Evolutionary conservation across 805 yeast species (phyloP).

Genomic region (Kluyveromyces nonfermentans): DNA sequence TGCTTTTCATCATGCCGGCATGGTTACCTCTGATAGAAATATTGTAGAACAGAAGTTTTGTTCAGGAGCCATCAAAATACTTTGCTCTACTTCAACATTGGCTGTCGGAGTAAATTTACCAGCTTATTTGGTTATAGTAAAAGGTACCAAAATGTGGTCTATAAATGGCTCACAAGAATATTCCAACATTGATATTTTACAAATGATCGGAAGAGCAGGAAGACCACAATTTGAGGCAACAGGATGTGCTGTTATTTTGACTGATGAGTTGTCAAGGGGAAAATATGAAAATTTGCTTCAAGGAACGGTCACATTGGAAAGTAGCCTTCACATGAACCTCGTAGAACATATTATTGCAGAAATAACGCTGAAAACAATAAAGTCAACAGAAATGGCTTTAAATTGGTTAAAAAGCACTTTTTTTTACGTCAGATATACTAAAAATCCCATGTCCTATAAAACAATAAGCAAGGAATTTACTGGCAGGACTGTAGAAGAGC

Average conservation of each 20-base stretch:
- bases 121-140: conserved; percentile 50
- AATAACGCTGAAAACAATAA: conserved; percentile 33
- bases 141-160: conserved; percentile 53
- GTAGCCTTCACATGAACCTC: conserved; percentile 34
- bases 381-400: conserved; percentile 30
- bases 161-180: conserved; percentile 43
- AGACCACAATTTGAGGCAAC: conserved; percentile 47
- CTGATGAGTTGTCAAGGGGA: conserved; percentile 28
- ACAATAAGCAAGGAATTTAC: conserved; percentile 20
- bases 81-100: conserved; percentile 52
- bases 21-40: conserved; percentile 37
- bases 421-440: conserved; percentile 36
- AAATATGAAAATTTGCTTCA: conserved; percentile 35
- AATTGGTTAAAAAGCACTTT: conserved; percentile 42
- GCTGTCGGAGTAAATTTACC: conserved; percentile 57
- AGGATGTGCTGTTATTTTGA: conserved; percentile 41
- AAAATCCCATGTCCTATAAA: conserved; percentile 34
- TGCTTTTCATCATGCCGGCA: conserved; percentile 53
- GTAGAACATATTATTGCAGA: conserved; percentile 38
- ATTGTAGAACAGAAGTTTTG: conserved; percentile 38
- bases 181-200: conserved; percentile 45
- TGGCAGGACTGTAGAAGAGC: conserved; percentile 21
- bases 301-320: conserved; percentile 39
- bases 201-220: conserved; percentile 62
- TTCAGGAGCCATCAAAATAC: conserved; percentile 33